These are phyloP conservation scores for Naganishia randhawae DNA, from an alignment of 768 basidiomycete genomes.

Conservation along the genomic window DNA sequence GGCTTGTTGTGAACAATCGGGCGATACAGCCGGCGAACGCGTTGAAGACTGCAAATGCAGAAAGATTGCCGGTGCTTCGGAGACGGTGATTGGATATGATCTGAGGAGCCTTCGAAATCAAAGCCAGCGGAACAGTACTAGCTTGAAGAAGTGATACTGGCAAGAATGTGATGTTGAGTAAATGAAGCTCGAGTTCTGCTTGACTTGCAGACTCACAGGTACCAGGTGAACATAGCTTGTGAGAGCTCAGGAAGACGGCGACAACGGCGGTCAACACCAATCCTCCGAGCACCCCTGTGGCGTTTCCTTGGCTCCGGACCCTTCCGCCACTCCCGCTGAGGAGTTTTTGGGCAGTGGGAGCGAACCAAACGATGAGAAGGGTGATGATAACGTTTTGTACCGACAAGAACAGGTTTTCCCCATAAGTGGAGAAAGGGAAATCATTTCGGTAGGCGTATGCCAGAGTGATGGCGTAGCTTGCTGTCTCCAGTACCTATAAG, in stretches of 20 bases:
- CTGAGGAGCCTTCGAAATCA: conserved; percentile 91
- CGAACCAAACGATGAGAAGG: conserved; percentile 72
- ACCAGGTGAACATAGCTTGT: conserved; percentile 37
- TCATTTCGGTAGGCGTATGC: conserved; percentile 77
- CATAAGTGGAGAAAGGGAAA: conserved; percentile 96
- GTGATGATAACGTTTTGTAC: conserved; percentile 84
- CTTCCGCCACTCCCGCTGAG: conserved; percentile 23
- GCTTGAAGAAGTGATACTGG: conserved; percentile 69
- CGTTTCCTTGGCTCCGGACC: conserved; percentile 28
- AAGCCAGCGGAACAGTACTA: conserved; percentile 79
- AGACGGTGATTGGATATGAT: conserved; percentile 74
- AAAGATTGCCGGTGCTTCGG: conserved; percentile 84
- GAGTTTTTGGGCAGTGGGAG: conserved; percentile 26
- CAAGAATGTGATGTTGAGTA: neutral
- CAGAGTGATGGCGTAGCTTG: conserved; percentile 82
- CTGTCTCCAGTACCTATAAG: conserved; percentile 66
- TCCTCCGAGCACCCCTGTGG: conserved; percentile 37
- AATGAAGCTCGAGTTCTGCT: conserved; percentile 38
- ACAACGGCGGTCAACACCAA: conserved; percentile 31
- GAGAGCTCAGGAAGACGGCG: conserved; percentile 39
- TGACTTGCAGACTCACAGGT: conserved; percentile 39
- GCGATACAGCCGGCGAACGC: conserved; percentile 87
- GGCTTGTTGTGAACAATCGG: conserved; percentile 84
- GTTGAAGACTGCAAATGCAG: conserved; percentile 82
- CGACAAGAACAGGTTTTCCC: conserved; percentile 91